These are phyloP conservation scores for Colletotrichum chlorophyti DNA, from an alignment of 2,329 filamentous ascomycete species.

Conservation along the genomic window DNA sequence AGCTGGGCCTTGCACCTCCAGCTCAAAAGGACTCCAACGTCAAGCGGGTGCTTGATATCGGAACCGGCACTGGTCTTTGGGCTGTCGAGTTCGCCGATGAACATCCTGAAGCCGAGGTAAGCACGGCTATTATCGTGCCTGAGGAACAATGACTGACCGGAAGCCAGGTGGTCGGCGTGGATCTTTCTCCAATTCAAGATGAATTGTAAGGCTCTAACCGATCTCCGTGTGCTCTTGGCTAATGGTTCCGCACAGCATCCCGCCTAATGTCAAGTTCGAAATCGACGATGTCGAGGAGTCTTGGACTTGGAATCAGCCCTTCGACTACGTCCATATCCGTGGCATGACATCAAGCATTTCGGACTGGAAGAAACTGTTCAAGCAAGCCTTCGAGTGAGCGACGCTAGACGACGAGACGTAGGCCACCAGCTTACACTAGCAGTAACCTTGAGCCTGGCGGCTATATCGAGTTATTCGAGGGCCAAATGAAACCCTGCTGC, in stretches of 20 bases:
- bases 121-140: neutral
- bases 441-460: conserved; percentile 31
- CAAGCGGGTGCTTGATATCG: conserved; percentile 29
- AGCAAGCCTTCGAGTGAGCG: conserved; percentile 29
- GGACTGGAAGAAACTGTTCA: conserved; percentile 31
- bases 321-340: conserved; percentile 43
- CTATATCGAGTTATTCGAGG: conserved; percentile 34
- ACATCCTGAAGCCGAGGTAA: conserved; percentile 33
- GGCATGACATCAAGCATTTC: conserved; percentile 38
- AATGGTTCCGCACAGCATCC: conserved; percentile 28
- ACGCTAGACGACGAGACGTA: too few species aligned
- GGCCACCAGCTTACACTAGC: too few species aligned
- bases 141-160: neutral
- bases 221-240: neutral
- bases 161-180: conserved; percentile 34
- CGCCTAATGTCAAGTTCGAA: conserved; percentile 38
- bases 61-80: conserved; percentile 18
- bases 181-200: conserved; percentile 42
- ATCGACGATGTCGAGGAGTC: conserved; percentile 38
- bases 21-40: conserved; percentile 17
- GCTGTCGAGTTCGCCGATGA: conserved; percentile 31
- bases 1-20: conserved; percentile 36
- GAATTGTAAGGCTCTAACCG: conserved; percentile 30
- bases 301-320: conserved; percentile 26
- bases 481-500: conserved; percentile 15